Conservation (phyloP, 129 eudicot species). For the Flaveria ramosissima region DNA sequence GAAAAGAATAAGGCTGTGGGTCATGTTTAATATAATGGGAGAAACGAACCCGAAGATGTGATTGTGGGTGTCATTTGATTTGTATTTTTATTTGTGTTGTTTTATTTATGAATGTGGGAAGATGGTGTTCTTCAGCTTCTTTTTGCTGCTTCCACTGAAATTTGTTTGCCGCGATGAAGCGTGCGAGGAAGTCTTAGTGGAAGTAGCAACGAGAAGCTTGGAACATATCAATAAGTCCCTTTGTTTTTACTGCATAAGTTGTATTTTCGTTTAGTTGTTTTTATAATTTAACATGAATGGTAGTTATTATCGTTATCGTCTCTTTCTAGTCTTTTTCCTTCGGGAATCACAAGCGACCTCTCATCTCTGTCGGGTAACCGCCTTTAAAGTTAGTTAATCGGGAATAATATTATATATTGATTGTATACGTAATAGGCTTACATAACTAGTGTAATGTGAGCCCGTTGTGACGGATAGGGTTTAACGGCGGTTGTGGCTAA, state of each 20-base stretch:
- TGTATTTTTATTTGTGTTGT: slow-evolving; percentile 2
- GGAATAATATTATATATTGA: too few relatives aligned
- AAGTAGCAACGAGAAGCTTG: slow-evolving; percentile 98
- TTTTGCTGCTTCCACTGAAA: slow-evolving; percentile 99
- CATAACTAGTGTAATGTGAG: too few relatives aligned
- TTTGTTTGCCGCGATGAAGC: slow-evolving; percentile 58
- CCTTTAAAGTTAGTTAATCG: too few relatives aligned
- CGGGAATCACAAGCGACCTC: background rate
- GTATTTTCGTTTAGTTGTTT: slow-evolving; percentile 17
- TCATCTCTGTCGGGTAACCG: too few relatives aligned
- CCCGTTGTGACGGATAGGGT: too few relatives aligned
- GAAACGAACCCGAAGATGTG: background rate
- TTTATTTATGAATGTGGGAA: slow-evolving; percentile 24
- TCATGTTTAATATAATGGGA: too few relatives aligned
- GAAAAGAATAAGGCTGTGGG: slow-evolving; percentile 13
- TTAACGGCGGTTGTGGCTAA: too few relatives aligned
- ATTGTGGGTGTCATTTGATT: background rate
- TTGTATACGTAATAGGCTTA: too few relatives aligned
- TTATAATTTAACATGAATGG: slow-evolving; percentile 6
- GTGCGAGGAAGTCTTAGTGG: slow-evolving; percentile 70
- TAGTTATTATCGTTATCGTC: slow-evolving; percentile 1
- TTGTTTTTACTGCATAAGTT: slow-evolving; percentile 17
- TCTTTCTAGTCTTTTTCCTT: background rate
- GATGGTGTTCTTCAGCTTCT: slow-evolving; percentile 75
- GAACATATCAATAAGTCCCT: slow-evolving; percentile 52